These are phyloP conservation scores for Lepidopterella palustris DNA, from an alignment of 495 filamentous ascomycete species.

Conservation along the genomic window DNA sequence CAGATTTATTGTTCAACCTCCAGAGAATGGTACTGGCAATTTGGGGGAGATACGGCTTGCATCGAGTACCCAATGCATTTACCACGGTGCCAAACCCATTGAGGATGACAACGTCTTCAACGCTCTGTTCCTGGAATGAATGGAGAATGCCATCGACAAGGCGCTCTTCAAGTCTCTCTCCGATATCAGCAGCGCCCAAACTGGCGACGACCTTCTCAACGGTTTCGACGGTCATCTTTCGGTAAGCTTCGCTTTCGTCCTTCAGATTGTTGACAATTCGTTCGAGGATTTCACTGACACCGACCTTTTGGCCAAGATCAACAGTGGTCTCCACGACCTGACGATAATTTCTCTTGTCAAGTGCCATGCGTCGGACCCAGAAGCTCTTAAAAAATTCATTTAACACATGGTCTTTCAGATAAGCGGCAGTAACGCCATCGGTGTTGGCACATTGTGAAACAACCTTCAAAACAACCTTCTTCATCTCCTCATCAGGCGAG, in stretches of 20 bases:
- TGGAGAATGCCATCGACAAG: constrained; percentile 95
- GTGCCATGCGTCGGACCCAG: constrained; percentile 94
- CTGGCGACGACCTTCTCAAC: constrained; percentile 92
- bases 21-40: constrained; percentile 96
- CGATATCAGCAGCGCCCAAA: constrained; percentile 88
- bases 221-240: constrained; percentile 98
- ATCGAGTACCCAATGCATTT: constrained; percentile 86
- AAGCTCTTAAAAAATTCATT: constrained; percentile 98
- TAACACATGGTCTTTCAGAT: constrained; percentile 90
- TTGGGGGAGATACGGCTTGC: constrained; percentile 94
- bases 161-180: constrained; percentile 83
- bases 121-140: constrained; percentile 96
- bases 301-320: constrained; percentile 94
- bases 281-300: constrained; percentile 89
- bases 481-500: constrained; percentile 99
- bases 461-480: constrained; percentile 96
- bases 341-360: constrained; percentile 93
- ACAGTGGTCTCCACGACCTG: constrained; percentile 98
- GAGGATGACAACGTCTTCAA: constrained; percentile 91
- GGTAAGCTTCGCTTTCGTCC: constrained; percentile 95
- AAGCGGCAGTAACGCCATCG: constrained; percentile 87
- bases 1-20: constrained; percentile 94
- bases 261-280: constrained; percentile 91
- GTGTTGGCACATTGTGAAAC: constrained; percentile 95
- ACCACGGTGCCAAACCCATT: constrained; percentile 99